Evolutionary conservation across 495 filamentous ascomycete genomes (phyloP), one percentile per base, ranked within the genome.

Genomic region (Tuber indicum): DNA sequence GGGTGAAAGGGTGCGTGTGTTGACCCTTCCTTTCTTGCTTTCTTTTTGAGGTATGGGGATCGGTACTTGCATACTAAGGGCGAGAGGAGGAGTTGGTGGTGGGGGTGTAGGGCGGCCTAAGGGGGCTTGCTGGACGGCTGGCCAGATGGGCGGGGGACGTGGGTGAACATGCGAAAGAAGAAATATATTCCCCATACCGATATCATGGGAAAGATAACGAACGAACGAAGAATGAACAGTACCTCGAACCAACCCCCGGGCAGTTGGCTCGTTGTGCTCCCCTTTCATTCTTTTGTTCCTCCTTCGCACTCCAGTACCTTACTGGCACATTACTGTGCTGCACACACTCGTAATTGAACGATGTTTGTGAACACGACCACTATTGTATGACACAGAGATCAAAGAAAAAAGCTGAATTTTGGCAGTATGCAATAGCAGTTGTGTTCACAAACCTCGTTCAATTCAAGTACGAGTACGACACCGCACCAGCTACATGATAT

Each of bases 1-100:
- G 3, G n/a, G 49, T 58, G n/a, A 4, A 39, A 32, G 42, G 62
- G 75, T 71, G 75, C 2, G 45, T 76, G 74, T 58, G 73, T 77
- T 69, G 2, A 58, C 23, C 70, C 75, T 36, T 49, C 16, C 32
- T 32, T n/a, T 9, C 73, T 70, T 75, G 45, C 32, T 72, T 75
- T 72, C 69, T 75, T 73, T 47, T 21, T 44, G 6, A 23, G n/a
- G 32, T 41, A 49, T 16, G 43, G 14, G 52, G 44, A 58, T 58
- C 49, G 9, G 49, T n/a, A 8, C 49, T 58, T 58, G 49, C 49
- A 26, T 8, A 12, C 10, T 58, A n/a, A 66, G 26, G 32, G 58
- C 26, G 58, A 66, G 58, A 66, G 58, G 26, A 8, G 47, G 52
- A 8, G 39, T 41, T 10, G n/a, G 58, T 66, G 12, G 58, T 66